Base-by-base conservation (phyloP, 805 yeast species). In the Ogataea thermomethanolica region DNA sequence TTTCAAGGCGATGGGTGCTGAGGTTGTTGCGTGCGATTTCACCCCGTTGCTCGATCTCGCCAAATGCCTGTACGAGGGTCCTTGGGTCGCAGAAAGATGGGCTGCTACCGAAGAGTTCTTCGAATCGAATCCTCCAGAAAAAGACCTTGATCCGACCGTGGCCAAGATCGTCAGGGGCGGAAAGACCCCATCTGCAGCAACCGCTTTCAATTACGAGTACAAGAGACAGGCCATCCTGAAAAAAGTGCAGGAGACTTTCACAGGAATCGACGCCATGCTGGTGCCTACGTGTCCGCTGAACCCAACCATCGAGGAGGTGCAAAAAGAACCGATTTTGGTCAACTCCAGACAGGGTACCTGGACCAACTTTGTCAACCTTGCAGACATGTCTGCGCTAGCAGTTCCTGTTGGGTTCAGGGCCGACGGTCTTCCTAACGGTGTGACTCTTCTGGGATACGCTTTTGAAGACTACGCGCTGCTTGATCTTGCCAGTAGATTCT, bases 21-120 rank as follows among this genome's bases (percentile, higher is more conserved):
- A 69, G 29, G 64, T 86, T 22, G 72, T 76, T 15, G 67, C 79
- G 8, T 61, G 81, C 30, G 90, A 88, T 63, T 90, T 91, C 59
- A 62, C 81, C 12, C 85, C 89, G 4, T 69, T 91, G 29, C 69
- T 86, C 45, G 84, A 84, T 26, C 71, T 91, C 42, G 99, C 98
- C 12, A 78, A 78, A 52, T 85, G 93, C 57, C 72, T 91, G 26
- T 91, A 91, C 60, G 97, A 91, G 58, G 99, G 99, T 43, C 85
- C 98, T n/a, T 91, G 99, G 99, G 98, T 91, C 8, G 87, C 95
- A 17, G 99, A 91, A 67, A 77, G 99, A 53, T 89, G 79, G 66
- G 79, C 87, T 47, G 96, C 96, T 20, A 76, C 80, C 26, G 75
- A 78, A 51, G 86, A 83, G 29, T 84, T 84, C 51, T 71, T 86